Evolutionary conservation across 2,329 filamentous ascomycete species (phyloP), one percentile per base, ranked within the genome.

Genomic region (Aspergillus sp.): DNA sequence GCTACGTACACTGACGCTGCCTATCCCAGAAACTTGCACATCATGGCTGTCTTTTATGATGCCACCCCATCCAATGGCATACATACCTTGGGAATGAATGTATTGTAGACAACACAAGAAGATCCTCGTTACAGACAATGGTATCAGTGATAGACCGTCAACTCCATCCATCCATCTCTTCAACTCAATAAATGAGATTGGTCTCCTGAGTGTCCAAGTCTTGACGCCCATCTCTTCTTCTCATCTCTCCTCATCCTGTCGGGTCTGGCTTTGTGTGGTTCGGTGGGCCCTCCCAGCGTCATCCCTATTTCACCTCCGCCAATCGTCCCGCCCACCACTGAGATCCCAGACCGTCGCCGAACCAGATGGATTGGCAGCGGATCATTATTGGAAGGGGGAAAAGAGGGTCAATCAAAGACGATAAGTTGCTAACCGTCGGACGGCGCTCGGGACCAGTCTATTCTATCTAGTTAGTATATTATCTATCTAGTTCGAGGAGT

Each of bases 271-370:
- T 72, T 74, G 69, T 75, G 72, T 75, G 74, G 73, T 74, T 76
- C 73, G 70, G 74, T 76, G 74, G 74, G 72, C 73, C 32, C 73
- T 58, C 63, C 66, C 67, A 69, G 70, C 72, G 72, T 74, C 72
- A 76, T 74, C 72, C 71, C 69, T 73, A 71, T 72, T 70, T 68
- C 65, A 58, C 68, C 63, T 63, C 70, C 70, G 63, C 73, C 72
- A 74, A 74, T 73, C 70, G 69, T 66, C 67, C 68, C 60, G 60
- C 59, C 53, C 53, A 54, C 57, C 51, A 53, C 54, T 56, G 38
- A 59, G 60, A 61, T 64, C 64, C 64, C 54, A 51, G 57, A 53
- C 59, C 57, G 56, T 55, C 49, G 60, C 61, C 56, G 58, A 61
- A 54, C 49, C 53, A 63, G 58, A 61, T 53, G 47, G 53, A 58